Evolutionary conservation across 805 yeast genomes (phyloP), one percentile per base, ranked within the genome.

Genomic region (Debaryomyces tyrocola): DNA sequence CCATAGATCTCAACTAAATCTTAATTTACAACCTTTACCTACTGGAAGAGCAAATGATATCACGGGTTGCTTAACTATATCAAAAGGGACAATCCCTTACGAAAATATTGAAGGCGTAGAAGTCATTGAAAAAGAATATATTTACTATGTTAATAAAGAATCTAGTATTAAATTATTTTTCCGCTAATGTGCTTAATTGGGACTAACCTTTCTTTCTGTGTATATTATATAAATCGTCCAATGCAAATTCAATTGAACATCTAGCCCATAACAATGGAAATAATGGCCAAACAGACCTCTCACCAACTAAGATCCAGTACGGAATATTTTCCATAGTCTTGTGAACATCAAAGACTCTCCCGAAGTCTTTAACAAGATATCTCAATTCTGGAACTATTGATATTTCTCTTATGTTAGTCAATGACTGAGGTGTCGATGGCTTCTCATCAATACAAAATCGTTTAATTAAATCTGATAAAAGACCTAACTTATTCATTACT

Each of bases 271-370:
- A 73, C 33, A 90, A 70, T 0, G 96, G 89, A 50, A 89, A 74
- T 43, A 89, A 79, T 1, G 96, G 96, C 98, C 98, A 94, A 1
- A 90, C 90, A 37, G 96, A 86, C 52, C 86, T 74, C 63, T 92
- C 97, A 4, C 99, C 99, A 28, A 91, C 89, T 43, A 79, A 70
- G 11, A 90, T 82, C 96, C 97, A 92, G 60, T 90, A 89, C 4
- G 90, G 86, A 18, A 90, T 85, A 62, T 89, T 90, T 47, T 82
- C 85, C 59, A 71, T 64, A 20, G 83, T 75, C 54, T 85, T 77
- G 56, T 84, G 84, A 3, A 87, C 85, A 59, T 90, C 96, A 57
- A 90, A 79, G 0, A 90, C 84, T 53, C 90, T 73, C 37, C 90
- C 84, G 50, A 89, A 79, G 54, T 86, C 90, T 34, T 74, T 73